Base-by-base conservation (phyloP, 768 basidiomycete species). In the Leccinum ochraceum region DNA sequence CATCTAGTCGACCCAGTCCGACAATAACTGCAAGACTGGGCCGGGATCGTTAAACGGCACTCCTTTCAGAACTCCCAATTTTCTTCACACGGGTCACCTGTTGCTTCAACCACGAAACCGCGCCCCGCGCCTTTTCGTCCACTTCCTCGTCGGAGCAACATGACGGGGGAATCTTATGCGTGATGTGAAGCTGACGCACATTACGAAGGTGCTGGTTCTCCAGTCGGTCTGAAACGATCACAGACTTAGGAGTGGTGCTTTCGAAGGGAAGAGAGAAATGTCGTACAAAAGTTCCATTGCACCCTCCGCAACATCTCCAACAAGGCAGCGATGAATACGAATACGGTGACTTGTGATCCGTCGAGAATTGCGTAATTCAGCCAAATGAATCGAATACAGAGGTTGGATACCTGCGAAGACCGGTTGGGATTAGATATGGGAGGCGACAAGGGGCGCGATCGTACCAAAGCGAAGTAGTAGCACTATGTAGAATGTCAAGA, bases 181-280 rank as follows among this genome's bases (percentile, higher is more conserved):
- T 94, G 30, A 91, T 87, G 20, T 93, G 90, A 71, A 94, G 96
- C 67, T 94, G 93, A 83, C 95, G 94, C 74, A 93, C 85, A 72
- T 95, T 95, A 80, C 94, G 93, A n/a, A 95, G 78, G 62, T 96
- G 94, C 76, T 96, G 94, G 75, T 92, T 95, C 72, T 95, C 91
- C 48, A 92, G 76, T 64, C 90, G 89, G 71, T 84, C 88, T 91
- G 64, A 6, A 34, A 37, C n/a, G 22, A 22, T 48, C 11, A 3
- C 1, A 20, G 6, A 17, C 2, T 17, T 28, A 30, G 10, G n/a
- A 60, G 17, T 42, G 10, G 13, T 10, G 9, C 14, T 52, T 30
- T 26, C 5, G 13, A 28, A 17, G 34, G 52, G 37, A n/a, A 44
- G 30, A 74, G 9, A 24, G 28, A 5, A 20, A 0, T 2, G 11